Conservation (phyloP, 164 flowering plant genomes). For the Warburgia ugandensis region DNA sequence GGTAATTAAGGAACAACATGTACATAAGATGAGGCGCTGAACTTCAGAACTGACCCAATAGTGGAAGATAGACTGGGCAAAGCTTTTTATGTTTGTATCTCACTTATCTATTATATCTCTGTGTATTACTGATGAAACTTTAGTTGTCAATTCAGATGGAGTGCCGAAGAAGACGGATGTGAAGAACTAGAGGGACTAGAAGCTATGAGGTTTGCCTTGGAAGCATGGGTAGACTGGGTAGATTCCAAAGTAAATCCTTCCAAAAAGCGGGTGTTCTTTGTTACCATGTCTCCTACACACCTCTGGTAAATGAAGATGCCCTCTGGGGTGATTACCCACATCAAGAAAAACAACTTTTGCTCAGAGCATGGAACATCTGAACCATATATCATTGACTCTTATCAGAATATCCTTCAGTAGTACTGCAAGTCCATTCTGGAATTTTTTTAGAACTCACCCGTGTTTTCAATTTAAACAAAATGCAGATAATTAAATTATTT, state of each 20-base stretch:
- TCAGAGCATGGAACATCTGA: no score
- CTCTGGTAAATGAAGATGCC: constrained; percentile 40
- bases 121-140: background rate
- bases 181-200: constrained; percentile 71
- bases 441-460: no score
- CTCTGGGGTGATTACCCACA: background rate
- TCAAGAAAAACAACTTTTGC: no score
- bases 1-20: background rate
- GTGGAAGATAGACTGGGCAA: no score
- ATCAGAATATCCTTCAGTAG: no score
- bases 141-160: constrained; percentile 55
- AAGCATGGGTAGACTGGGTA: constrained; percentile 88
- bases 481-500: no score
- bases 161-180: constrained; percentile 57
- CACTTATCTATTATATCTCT: background rate
- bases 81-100: no score
- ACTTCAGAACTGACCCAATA: no score
- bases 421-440: no score
- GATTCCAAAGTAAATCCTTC: constrained; percentile 44
- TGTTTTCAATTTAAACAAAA: no score
- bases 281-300: constrained; percentile 97
- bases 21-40: no score
- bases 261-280: constrained; percentile 64
- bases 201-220: constrained; percentile 90
- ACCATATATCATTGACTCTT: no score